phyloP scores from a whole-genome alignment of 2,329 filamentous ascomycete species.

The Fusarium algeriense region DNA sequence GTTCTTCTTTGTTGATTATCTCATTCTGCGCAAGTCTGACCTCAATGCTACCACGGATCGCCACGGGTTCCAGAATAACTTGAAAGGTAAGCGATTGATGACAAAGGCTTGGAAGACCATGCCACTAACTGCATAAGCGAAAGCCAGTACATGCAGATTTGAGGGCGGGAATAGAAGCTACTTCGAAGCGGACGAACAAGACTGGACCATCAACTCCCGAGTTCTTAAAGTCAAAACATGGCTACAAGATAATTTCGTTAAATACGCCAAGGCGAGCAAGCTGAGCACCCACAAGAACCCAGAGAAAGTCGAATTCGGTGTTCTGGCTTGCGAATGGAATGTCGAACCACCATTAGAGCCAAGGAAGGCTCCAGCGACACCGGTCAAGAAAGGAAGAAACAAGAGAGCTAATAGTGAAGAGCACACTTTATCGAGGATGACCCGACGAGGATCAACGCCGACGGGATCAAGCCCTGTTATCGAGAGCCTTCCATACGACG shows the following conservation, averaged over 20 bases:
- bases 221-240: slow-evolving; percentile 55
- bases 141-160: slow-evolving; percentile 17
- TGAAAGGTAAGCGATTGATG: slow-evolving; percentile 19
- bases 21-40: slow-evolving; percentile 51
- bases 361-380: slow-evolving; percentile 19
- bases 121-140: slow-evolving; percentile 27
- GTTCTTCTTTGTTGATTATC: slow-evolving; percentile 61
- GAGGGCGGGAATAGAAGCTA: slow-evolving; percentile 44
- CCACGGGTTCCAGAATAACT: neutral
- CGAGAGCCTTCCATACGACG: slow-evolving; percentile 7
- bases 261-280: slow-evolving; percentile 52
- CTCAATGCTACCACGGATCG: neutral
- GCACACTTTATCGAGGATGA: slow-evolving; percentile 34
- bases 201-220: slow-evolving; percentile 53
- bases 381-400: slow-evolving; percentile 46
- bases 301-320: slow-evolving; percentile 55
- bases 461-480: neutral
- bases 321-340: slow-evolving; percentile 58
- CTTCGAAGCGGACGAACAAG: slow-evolving; percentile 51
- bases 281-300: slow-evolving; percentile 51
- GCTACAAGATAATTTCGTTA: slow-evolving; percentile 54
- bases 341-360: slow-evolving; percentile 39
- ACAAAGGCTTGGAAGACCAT: neutral
- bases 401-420: slow-evolving; percentile 46
- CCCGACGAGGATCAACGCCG: slow-evolving; percentile 26